Conservation (phyloP, 345 rosid genomes). For the Anastatica hierochuntica region DNA sequence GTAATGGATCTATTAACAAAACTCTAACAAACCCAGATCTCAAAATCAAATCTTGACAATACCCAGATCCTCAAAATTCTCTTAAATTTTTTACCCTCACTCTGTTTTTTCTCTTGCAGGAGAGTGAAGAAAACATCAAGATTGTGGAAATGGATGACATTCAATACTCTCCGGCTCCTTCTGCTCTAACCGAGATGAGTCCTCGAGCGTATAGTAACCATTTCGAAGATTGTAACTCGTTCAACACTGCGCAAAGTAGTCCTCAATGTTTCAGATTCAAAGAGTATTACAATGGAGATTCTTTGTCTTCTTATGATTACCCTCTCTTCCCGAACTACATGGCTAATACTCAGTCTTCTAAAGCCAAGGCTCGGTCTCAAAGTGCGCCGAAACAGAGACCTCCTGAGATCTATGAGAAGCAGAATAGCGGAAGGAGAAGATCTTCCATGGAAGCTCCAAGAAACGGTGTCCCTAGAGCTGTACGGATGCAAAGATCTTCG, state of each 20-base stretch:
- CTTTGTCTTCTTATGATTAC: constrained; percentile 53
- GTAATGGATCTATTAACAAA: constrained; percentile 39
- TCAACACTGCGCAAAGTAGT: constrained; percentile 54
- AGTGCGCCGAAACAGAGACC: constrained; percentile 78
- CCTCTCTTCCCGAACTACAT: constrained; percentile 72
- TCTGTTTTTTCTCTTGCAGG: constrained; percentile 37
- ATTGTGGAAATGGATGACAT: constrained; percentile 79
- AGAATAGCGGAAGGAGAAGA: constrained; percentile 47
- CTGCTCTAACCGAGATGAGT: constrained; percentile 64
- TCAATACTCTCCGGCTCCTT: constrained; percentile 54
- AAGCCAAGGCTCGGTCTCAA: constrained; percentile 68
- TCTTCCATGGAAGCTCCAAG: constrained; percentile 56
- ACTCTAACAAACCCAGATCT: constrained; percentile 21
- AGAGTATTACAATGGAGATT: constrained; percentile 30
- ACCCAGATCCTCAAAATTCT: constrained; percentile 1
- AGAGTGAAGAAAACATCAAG: constrained; percentile 68
- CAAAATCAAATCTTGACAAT: constrained; percentile 18
- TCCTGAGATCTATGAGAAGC: constrained; percentile 63
- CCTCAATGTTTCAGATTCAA: constrained; percentile 41
- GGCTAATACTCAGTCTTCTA: constrained; percentile 77
- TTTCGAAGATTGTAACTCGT: constrained; percentile 58
- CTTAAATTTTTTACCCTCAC: not conserved
- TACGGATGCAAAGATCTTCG: constrained; percentile 86
- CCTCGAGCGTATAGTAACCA: constrained; percentile 63
- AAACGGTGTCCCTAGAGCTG: constrained; percentile 50